phyloP scores from a whole-genome alignment of 1,284 basidiomycete species.

The Moniliella sp. region DNA sequence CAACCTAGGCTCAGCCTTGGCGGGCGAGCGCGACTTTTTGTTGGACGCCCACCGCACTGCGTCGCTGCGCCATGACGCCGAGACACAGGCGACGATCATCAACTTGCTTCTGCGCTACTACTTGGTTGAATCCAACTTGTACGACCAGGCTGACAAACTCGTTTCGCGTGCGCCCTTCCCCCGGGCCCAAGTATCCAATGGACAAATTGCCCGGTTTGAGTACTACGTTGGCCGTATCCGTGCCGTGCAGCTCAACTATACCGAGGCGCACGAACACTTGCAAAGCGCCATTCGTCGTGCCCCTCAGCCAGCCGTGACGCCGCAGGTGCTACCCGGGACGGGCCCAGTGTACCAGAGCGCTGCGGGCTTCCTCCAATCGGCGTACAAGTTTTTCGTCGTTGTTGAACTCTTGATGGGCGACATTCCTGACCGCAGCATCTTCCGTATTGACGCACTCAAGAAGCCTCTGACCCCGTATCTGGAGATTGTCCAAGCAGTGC shows the following conservation, averaged over 20 bases:
- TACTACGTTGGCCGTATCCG: slow-evolving; percentile 86
- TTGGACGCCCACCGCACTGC: slow-evolving; percentile 75
- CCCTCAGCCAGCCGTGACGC: too few species aligned
- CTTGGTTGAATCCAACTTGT: slow-evolving; percentile 59
- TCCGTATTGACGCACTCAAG: slow-evolving; percentile 74
- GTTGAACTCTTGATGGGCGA: slow-evolving; percentile 94
- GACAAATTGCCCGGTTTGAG: slow-evolving; percentile 79
- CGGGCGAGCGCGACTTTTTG: slow-evolving; percentile 45
- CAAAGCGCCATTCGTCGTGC: slow-evolving; percentile 85
- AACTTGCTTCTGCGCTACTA: slow-evolving; percentile 83
- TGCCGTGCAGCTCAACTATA: slow-evolving; percentile 84
- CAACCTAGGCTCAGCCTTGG: slow-evolving; percentile 4
- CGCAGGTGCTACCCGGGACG: too few species aligned
- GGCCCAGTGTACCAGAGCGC: slow-evolving; percentile 46
- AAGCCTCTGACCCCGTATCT: slow-evolving; percentile 73
- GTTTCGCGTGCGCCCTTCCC: slow-evolving; percentile 78
- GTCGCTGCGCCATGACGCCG: slow-evolving; percentile 57
- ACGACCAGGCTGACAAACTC: slow-evolving; percentile 90
- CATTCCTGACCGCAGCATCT: slow-evolving; percentile 74
- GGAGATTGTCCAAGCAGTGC: slow-evolving; percentile 88
- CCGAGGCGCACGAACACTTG: slow-evolving; percentile 68
- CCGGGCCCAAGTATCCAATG: slow-evolving; percentile 39
- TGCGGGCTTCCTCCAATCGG: slow-evolving; percentile 79
- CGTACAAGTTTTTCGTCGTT: slow-evolving; percentile 58
- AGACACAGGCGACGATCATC: slow-evolving; percentile 47